phyloP scores from a whole-genome alignment of 1,284 basidiomycete genomes.

The Trichosporon ovoides region DNA sequence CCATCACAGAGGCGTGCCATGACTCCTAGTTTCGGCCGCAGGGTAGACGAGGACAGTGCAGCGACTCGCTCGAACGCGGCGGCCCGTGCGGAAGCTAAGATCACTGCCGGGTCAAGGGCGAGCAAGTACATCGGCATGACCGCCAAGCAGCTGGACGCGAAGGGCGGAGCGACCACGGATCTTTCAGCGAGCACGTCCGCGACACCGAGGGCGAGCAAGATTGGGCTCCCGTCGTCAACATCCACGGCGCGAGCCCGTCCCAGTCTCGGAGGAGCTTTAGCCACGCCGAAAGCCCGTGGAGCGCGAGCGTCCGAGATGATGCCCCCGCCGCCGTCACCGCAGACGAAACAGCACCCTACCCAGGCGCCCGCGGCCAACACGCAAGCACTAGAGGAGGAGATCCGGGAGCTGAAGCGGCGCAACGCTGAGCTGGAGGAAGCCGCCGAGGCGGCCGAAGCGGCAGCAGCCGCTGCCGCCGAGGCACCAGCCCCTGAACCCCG shows the following conservation, averaged over 20 bases:
- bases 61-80: constrained; percentile 36
- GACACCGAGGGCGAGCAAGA: constrained; percentile 37
- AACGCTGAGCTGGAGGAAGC: constrained; percentile 33
- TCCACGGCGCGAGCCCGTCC: constrained; percentile 29
- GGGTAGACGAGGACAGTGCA: not conserved
- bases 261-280: constrained; percentile 36
- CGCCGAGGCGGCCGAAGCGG: not conserved
- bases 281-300: constrained; percentile 39
- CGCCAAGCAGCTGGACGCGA: constrained; percentile 64
- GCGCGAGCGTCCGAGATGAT: constrained; percentile 34
- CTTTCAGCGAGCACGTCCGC: constrained; percentile 28
- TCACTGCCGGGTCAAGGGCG: constrained; percentile 74
- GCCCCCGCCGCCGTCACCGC: constrained; percentile 49
- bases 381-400: constrained; percentile 41
- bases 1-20: constrained; percentile 11
- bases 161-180: constrained; percentile 21
- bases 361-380: constrained; percentile 35
- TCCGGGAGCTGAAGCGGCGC: constrained; percentile 31
- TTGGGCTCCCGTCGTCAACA: constrained; percentile 33
- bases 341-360: constrained; percentile 15
- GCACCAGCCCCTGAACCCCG: not conserved
- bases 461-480: not conserved
- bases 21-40: constrained; percentile 13
- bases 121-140: constrained; percentile 70
- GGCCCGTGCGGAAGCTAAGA: constrained; percentile 48